Evolutionary conservation across 495 filamentous ascomycete genomes (phyloP).

Genomic region (Tuber magnatum): DNA sequence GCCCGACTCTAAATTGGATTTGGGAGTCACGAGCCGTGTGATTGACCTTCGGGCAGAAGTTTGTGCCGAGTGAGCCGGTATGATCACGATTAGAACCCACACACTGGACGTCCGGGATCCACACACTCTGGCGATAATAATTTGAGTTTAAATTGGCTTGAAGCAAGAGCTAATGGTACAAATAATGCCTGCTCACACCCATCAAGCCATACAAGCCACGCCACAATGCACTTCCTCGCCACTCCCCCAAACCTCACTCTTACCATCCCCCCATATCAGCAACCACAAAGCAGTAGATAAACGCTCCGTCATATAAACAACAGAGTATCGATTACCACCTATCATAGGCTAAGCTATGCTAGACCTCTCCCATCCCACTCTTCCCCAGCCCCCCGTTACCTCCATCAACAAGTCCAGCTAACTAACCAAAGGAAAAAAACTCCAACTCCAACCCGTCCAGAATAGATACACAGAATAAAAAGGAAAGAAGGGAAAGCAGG

Average conservation of each 20-base stretch:
- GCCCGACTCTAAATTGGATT: no score
- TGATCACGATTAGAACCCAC: background rate
- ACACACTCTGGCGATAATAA: background rate
- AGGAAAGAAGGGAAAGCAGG: background rate
- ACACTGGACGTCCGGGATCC: background rate
- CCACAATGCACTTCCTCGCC: background rate
- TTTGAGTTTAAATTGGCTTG: background rate
- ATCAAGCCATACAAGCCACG: background rate
- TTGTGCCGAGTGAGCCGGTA: background rate
- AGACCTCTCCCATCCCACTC: background rate
- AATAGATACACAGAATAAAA: background rate
- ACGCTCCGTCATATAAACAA: background rate
- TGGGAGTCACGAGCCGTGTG: background rate
- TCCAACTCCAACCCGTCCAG: background rate
- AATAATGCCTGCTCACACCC: background rate
- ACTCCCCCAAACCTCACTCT: background rate
- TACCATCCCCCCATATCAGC: background rate
- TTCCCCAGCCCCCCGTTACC: background rate
- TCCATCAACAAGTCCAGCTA: background rate
- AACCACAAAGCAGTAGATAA: background rate
- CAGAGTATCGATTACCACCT: background rate
- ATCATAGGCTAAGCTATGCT: background rate
- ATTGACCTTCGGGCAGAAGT: background rate
- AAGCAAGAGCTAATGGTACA: background rate
- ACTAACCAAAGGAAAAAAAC: background rate